A percentile compares a stretch with the other conserved stretches of the same genome.
These are phyloP conservation scores for Neurospora africana DNA, from an alignment of 495 filamentous ascomycete species.

Conservation along the genomic window DNA sequence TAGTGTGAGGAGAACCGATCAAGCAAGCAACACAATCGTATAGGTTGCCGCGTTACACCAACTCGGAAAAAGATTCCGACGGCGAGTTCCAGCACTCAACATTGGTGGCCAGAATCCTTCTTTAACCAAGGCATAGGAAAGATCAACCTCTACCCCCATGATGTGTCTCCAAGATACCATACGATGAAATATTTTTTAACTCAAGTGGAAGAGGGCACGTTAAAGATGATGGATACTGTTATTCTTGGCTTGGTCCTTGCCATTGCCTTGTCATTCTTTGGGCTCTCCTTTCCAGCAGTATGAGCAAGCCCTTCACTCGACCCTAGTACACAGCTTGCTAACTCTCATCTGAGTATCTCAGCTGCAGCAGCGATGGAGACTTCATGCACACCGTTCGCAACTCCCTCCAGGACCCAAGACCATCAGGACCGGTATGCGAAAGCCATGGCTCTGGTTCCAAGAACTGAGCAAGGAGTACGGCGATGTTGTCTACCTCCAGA, in stretches of 20 bases:
- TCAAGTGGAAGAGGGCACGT: not conserved
- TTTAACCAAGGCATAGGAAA: not conserved
- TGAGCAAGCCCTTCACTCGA: not conserved
- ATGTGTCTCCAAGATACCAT: not conserved
- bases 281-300: not conserved
- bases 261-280: not conserved
- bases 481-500: slow-evolving; percentile 52
- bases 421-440: slow-evolving; percentile 24
- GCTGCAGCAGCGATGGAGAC: slow-evolving; percentile 20
- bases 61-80: not conserved
- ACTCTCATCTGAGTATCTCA: not conserved
- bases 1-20: not conserved
- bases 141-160: not conserved
- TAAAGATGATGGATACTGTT: not conserved
- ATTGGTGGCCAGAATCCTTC: not conserved
- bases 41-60: not conserved
- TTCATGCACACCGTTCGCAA: slow-evolving; percentile 20
- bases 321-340: not conserved
- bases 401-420: slow-evolving; percentile 25
- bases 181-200: not conserved
- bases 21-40: not conserved
- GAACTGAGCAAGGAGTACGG: slow-evolving; percentile 44
- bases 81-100: not conserved
- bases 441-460: slow-evolving; percentile 52
- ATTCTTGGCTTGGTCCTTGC: not conserved